Percentiles rank a stretch among this genome's conserved stretches.
phyloP scores from a whole-genome alignment of 345 rosid species.

The Sapria himalayana region DNA sequence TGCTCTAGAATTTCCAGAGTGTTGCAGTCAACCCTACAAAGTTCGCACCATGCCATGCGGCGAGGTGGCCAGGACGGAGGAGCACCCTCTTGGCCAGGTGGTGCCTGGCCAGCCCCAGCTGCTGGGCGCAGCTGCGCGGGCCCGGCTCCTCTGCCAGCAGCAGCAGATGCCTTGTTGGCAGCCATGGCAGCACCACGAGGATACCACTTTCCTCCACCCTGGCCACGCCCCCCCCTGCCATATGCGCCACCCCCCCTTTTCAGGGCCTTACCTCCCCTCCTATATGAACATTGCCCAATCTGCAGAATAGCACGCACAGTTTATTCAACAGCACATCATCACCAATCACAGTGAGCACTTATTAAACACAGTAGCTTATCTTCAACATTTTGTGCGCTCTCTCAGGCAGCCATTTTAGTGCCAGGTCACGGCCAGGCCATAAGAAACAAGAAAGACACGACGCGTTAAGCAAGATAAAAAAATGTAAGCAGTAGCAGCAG shows the following conservation, averaged over 20 bases:
- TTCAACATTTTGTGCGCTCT: too few relatives aligned
- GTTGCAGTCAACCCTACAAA: constrained; percentile 25
- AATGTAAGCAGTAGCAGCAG: too few relatives aligned
- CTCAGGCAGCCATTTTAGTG: too few relatives aligned
- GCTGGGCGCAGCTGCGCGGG: constrained; percentile 3
- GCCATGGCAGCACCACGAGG: constrained; percentile 8
- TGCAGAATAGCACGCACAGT: too few relatives aligned
- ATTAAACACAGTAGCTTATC: too few relatives aligned
- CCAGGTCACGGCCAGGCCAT: too few relatives aligned
- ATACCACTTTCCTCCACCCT: constrained; percentile 1
- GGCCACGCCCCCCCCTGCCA: constrained; percentile 9
- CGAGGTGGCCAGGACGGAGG: constrained; percentile 14
- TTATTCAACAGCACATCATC: too few relatives aligned
- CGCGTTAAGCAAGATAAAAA: too few relatives aligned
- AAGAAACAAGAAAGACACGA: too few relatives aligned
- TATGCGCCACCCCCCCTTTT: constrained; percentile 12
- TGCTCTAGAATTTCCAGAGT: constrained; percentile 16
- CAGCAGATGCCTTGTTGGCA: constrained; percentile 3
- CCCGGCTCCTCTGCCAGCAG: neutral
- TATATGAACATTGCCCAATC: constrained; percentile 13
- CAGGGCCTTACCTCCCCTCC: constrained; percentile 12
- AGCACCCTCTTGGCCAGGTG: constrained; percentile 7
- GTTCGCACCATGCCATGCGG: constrained; percentile 20
- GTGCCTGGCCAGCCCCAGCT: constrained; percentile 8
- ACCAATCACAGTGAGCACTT: too few relatives aligned